phyloP scores from a whole-genome alignment of 805 yeast species.

The Saturnispora hagleri region DNA sequence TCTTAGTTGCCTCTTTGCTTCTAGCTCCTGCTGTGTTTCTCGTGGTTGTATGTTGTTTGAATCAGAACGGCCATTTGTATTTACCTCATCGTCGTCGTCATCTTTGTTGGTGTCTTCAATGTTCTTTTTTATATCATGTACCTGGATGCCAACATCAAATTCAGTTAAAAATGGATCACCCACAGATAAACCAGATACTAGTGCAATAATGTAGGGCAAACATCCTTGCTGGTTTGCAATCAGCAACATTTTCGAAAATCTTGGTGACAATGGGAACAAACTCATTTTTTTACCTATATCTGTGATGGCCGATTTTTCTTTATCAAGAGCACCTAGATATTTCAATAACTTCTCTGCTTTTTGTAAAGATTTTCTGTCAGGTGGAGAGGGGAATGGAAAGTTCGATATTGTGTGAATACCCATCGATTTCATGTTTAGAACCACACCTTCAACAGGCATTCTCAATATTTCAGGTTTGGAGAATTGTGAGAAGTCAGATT shows the following conservation, averaged over 20 bases:
- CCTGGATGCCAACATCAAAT: constrained; percentile 55
- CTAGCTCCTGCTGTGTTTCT: constrained; percentile 30
- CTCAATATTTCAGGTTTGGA: constrained; percentile 83
- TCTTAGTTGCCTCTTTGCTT: constrained; percentile 34
- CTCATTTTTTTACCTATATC: constrained; percentile 81
- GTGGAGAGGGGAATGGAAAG: constrained; percentile 93
- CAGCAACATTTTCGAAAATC: constrained; percentile 83
- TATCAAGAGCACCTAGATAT: constrained; percentile 69
- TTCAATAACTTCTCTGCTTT: constrained; percentile 62
- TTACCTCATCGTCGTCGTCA: constrained; percentile 29
- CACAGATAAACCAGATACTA: constrained; percentile 86
- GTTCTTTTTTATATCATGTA: constrained; percentile 16
- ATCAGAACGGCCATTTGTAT: constrained; percentile 1
- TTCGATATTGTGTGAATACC: constrained; percentile 84
- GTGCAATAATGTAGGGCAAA: constrained; percentile 79
- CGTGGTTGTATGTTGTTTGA: constrained; percentile 30
- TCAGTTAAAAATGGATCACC: constrained; percentile 84
- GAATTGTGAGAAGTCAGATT: constrained; percentile 74
- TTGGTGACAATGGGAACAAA: constrained; percentile 84
- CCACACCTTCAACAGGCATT: constrained; percentile 97
- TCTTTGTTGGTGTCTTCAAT: constrained; percentile 16
- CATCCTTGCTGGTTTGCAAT: constrained; percentile 83
- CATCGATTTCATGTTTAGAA: constrained; percentile 92
- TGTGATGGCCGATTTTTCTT: constrained; percentile 45
- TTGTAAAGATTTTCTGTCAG: constrained; percentile 49